Evolutionary conservation across 2,329 filamentous ascomycete genomes (phyloP).

Genomic region (Shiraia bambusicola): DNA sequence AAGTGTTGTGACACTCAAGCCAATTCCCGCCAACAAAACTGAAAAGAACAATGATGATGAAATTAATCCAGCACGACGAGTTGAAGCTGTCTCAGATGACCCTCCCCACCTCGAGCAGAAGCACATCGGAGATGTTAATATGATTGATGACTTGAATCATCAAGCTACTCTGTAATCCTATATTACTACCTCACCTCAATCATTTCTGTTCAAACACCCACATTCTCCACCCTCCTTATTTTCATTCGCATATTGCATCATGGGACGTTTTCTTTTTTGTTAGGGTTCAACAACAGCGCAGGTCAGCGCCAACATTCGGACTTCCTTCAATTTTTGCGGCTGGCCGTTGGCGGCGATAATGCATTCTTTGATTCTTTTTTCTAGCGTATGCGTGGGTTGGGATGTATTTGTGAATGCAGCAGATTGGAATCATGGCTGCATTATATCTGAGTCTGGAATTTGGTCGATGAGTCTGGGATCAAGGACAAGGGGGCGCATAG

Average conservation of each 20-base stretch:
- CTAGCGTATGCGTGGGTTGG: too few relatives aligned
- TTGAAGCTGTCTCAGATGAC: slow-evolving; percentile 22
- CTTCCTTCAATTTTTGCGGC: too few relatives aligned
- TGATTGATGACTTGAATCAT: slow-evolving; percentile 29
- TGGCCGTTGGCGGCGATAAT: too few relatives aligned
- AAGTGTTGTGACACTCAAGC: slow-evolving; percentile 33
- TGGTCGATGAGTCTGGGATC: not conserved
- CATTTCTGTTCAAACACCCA: not conserved
- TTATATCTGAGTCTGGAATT: too few relatives aligned
- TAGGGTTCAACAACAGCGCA: not conserved
- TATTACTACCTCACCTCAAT: not conserved
- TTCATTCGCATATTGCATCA: not conserved
- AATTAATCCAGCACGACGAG: slow-evolving; percentile 27
- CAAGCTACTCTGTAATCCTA: slow-evolving; percentile 33
- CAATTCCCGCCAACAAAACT: slow-evolving; percentile 10
- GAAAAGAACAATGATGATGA: slow-evolving; percentile 21
- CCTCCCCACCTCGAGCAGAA: slow-evolving; percentile 34
- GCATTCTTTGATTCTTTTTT: too few relatives aligned
- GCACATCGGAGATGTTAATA: slow-evolving; percentile 36
- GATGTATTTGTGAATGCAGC: too few relatives aligned
- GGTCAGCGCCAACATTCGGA: too few relatives aligned
- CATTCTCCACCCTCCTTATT: slow-evolving; percentile 4
- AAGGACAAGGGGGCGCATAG: too few relatives aligned
- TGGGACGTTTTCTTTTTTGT: not conserved
- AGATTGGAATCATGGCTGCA: too few relatives aligned